Conservation (phyloP, 2,329 filamentous ascomycete species). For the Ophiostoma ips region DNA sequence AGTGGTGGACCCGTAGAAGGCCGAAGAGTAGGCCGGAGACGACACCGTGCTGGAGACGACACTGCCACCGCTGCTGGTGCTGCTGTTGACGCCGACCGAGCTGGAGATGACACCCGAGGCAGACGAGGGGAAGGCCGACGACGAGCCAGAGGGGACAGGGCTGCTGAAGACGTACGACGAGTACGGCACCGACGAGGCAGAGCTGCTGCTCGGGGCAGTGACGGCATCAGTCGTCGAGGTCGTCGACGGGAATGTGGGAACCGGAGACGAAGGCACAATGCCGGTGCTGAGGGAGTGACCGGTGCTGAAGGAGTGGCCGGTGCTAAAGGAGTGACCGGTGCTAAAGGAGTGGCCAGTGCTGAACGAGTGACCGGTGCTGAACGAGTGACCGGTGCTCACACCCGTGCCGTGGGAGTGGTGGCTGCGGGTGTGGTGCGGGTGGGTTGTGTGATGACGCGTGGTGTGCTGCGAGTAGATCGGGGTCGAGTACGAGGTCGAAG, state of each 20-base stretch:
- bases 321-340: background rate
- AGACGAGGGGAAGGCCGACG: background rate
- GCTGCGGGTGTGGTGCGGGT: background rate
- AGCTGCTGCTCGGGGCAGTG: background rate
- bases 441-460: background rate
- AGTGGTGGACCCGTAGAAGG: background rate
- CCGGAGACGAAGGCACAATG: background rate
- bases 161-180: background rate
- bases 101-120: background rate
- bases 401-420: background rate
- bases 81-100: background rate
- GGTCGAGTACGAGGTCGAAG: background rate
- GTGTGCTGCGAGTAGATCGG: background rate
- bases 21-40: background rate
- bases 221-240: background rate
- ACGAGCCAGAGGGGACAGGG: background rate
- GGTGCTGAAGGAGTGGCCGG: background rate
- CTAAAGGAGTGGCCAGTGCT: background rate
- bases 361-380: background rate
- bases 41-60: background rate
- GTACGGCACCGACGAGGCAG: background rate
- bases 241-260: background rate
- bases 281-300: background rate
- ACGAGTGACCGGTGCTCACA: background rate
- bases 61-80: background rate